A percentile compares a stretch with the other conserved stretches of the same genome.
Evolutionary conservation across 139 green algal genomes (phyloP).

Genomic region (Trebouxia sp.): DNA sequence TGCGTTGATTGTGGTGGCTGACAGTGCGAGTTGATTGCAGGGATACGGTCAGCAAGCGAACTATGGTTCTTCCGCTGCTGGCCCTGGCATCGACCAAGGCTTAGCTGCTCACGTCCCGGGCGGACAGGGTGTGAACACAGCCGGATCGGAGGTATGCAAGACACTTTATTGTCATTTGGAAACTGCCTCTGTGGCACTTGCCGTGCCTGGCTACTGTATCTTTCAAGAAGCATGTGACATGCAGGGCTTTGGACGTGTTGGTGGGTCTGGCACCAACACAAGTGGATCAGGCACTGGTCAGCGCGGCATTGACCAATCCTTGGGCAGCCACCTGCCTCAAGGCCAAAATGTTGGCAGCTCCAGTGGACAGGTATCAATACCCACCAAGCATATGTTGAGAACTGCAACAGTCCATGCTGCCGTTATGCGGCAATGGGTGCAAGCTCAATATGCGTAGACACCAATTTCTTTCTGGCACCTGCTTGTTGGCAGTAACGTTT

Average conservation of each 20-base stretch:
- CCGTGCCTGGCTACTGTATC: not conserved
- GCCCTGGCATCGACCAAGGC: conserved; percentile 6
- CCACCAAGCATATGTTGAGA: too few species aligned
- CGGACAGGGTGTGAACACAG: conserved; percentile 5
- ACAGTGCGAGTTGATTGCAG: not conserved
- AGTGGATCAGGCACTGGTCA: not conserved
- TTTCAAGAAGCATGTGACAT: not conserved
- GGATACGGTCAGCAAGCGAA: not conserved
- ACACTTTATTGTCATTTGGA: not conserved
- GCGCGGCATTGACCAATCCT: conserved; percentile 9
- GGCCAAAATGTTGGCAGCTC: conserved; percentile 6
- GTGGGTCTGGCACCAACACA: not conserved
- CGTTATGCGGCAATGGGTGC: too few species aligned
- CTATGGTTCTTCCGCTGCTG: not conserved
- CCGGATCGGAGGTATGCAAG: not conserved
- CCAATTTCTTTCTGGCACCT: too few species aligned
- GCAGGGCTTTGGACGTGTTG: conserved; percentile 16
- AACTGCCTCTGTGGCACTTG: too few species aligned
- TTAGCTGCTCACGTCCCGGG: conserved; percentile 11
- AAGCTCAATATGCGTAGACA: too few species aligned
- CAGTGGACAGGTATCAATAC: conserved; percentile 11
- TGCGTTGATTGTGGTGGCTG: not conserved
- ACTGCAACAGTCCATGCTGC: too few species aligned
- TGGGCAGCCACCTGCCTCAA: not conserved
- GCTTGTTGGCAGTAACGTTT: too few species aligned